Evolutionary conservation across 495 filamentous ascomycete genomes (phyloP).

Genomic region (Sphaerosporella brunnea): DNA sequence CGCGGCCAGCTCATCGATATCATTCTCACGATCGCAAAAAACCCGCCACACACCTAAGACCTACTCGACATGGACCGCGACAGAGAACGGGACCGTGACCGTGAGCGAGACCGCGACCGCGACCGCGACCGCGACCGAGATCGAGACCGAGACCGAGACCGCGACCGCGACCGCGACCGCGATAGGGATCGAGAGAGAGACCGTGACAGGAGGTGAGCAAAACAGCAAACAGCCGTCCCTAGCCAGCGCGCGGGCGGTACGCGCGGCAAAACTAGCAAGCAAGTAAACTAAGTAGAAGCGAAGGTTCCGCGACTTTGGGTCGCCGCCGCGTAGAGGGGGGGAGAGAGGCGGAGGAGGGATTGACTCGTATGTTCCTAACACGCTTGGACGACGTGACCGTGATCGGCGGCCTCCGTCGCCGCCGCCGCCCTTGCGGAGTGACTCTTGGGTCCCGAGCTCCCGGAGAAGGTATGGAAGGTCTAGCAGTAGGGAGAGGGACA

Average conservation of each 20-base stretch:
- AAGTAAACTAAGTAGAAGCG: too few species aligned
- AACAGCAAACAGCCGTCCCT: too few species aligned
- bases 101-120: conserved; percentile 21
- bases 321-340: too few species aligned
- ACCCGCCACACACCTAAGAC: too few species aligned
- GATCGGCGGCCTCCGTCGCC: conserved; percentile 19
- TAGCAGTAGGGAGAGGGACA: conserved; percentile 8
- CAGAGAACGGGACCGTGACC: conserved; percentile 8
- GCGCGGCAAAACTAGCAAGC: too few species aligned
- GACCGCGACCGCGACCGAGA: conserved; percentile 16
- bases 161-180: conserved; percentile 14
- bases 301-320: conserved; percentile 5
- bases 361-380: conserved; percentile 22
- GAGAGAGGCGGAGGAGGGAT: too few species aligned
- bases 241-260: too few species aligned
- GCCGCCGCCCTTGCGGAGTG: conserved; percentile 14
- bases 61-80: conserved; percentile 4
- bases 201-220: conserved; percentile 20
- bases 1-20: too few species aligned
- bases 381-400: conserved; percentile 16
- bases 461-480: conserved; percentile 18
- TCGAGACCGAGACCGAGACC: conserved; percentile 19
- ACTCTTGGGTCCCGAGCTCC: conserved; percentile 16
- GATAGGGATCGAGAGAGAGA: conserved; percentile 9
- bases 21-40: too few species aligned